phyloP scores from a whole-genome alignment of 2,329 filamentous ascomycete species.

The Didymella pinodella region DNA sequence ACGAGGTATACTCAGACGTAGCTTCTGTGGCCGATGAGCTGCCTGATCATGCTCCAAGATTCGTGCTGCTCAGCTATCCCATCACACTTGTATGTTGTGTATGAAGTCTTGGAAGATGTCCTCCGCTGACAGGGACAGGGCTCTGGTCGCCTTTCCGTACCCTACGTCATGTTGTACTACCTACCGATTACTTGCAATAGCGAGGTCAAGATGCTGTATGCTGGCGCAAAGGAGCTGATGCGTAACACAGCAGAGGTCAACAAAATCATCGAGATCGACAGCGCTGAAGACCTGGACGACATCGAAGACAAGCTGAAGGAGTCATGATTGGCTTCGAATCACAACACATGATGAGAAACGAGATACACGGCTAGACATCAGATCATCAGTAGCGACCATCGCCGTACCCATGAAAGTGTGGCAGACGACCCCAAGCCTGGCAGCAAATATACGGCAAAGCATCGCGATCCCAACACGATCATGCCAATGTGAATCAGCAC shows the following conservation, averaged over 20 bases:
- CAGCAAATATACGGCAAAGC: background rate
- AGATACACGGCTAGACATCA: background rate
- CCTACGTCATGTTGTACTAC: slow-evolving; percentile 95
- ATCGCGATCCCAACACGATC: background rate
- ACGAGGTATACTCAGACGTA: slow-evolving; percentile 82
- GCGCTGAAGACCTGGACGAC: slow-evolving; percentile 80
- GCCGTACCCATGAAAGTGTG: background rate
- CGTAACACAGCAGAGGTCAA: slow-evolving; percentile 91
- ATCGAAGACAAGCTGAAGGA: slow-evolving; percentile 72
- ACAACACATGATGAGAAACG: background rate
- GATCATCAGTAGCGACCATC: background rate
- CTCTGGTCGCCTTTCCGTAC: slow-evolving; percentile 84
- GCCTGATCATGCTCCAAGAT: slow-evolving; percentile 90
- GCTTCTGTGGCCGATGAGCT: slow-evolving; percentile 85
- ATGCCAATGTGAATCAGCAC: background rate
- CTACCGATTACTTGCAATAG: slow-evolving; percentile 90
- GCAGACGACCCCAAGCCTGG: background rate
- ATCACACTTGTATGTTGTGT: slow-evolving; percentile 73
- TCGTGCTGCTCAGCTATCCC: slow-evolving; percentile 89
- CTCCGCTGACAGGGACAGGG: slow-evolving; percentile 58
- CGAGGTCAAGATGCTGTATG: slow-evolving; percentile 90
- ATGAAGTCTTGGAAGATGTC: background rate
- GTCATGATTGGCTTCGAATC: background rate
- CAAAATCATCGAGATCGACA: slow-evolving; percentile 83
- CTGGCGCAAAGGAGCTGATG: slow-evolving; percentile 94